Conservation (phyloP, 2,329 filamentous ascomycete species). For the Aspergillus sergii region DNA sequence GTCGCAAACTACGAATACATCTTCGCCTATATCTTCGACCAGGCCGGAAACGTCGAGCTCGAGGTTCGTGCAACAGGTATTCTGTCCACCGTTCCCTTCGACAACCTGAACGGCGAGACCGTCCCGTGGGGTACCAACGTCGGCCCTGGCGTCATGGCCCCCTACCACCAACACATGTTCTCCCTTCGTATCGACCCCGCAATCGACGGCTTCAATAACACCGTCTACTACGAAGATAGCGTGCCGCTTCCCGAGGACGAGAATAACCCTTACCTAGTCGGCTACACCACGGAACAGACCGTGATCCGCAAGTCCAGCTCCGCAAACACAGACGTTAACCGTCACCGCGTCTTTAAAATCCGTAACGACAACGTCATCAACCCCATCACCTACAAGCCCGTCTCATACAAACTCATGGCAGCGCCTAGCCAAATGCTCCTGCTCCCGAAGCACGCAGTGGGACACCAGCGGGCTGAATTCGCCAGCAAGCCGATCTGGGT, state of each 20-base stretch:
- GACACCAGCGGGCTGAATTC: constrained; percentile 56
- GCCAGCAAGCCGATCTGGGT: constrained; percentile 59
- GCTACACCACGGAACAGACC: constrained; percentile 54
- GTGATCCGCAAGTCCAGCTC: constrained; percentile 51
- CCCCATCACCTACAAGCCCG: constrained; percentile 56
- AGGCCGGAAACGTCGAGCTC: constrained; percentile 67
- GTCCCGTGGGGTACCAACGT: constrained; percentile 71
- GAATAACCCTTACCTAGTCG: constrained; percentile 54
- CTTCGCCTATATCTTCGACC: constrained; percentile 71
- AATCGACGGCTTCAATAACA: constrained; percentile 59
- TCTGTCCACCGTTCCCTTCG: constrained; percentile 67
- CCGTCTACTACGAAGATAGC: constrained; percentile 60
- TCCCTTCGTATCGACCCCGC: constrained; percentile 66
- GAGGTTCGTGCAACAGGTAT: constrained; percentile 72
- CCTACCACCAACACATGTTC: constrained; percentile 78
- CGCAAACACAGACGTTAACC: constrained; percentile 51
- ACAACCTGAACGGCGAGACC: constrained; percentile 59
- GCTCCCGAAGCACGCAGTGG: constrained; percentile 51
- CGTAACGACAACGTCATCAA: constrained; percentile 56
- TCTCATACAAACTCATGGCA: constrained; percentile 59
- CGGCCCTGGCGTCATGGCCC: constrained; percentile 68
- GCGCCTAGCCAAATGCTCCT: constrained; percentile 63
- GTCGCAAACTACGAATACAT: constrained; percentile 76
- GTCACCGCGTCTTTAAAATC: constrained; percentile 61
- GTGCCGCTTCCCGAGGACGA: constrained; percentile 61